Conservation (phyloP, 2,329 filamentous ascomycete genomes). For the Aspergillus calidoustus region DNA sequence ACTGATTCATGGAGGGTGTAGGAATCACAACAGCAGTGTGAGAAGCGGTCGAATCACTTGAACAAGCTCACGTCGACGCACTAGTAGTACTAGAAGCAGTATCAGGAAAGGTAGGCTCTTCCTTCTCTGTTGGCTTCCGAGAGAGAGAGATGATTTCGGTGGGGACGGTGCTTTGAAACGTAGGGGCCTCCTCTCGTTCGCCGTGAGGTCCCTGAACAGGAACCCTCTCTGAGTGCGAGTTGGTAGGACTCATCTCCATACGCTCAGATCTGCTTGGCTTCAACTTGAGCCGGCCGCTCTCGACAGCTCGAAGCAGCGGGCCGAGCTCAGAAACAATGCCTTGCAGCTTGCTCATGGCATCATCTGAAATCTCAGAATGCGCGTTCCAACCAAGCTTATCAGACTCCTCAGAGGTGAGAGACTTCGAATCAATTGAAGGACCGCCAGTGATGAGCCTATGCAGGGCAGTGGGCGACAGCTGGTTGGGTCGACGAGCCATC, state of each 20-base stretch:
- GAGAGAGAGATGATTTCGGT: conserved; percentile 31
- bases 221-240: conserved; percentile 32
- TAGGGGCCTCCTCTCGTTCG: conserved; percentile 28
- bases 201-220: conserved; percentile 24
- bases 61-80: conserved; percentile 14
- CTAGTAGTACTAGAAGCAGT: conserved; percentile 34
- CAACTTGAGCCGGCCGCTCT: conserved; percentile 40
- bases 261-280: conserved; percentile 41
- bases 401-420: conserved; percentile 35
- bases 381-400: conserved; percentile 43
- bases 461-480: conserved; percentile 36
- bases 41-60: conserved; percentile 2
- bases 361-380: conserved; percentile 43
- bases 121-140: conserved; percentile 17
- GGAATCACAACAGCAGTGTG: conserved; percentile 20
- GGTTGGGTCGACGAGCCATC: conserved; percentile 37
- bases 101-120: conserved; percentile 28
- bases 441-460: conserved; percentile 40
- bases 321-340: conserved; percentile 42
- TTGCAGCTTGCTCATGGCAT: conserved; percentile 43
- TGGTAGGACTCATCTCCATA: conserved; percentile 38
- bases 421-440: conserved; percentile 40
- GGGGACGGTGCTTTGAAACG: conserved; percentile 30
- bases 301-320: conserved; percentile 40
- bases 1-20: not conserved